phyloP scores from a whole-genome alignment of 441 rosid species.

The Corymbia calophylla region DNA sequence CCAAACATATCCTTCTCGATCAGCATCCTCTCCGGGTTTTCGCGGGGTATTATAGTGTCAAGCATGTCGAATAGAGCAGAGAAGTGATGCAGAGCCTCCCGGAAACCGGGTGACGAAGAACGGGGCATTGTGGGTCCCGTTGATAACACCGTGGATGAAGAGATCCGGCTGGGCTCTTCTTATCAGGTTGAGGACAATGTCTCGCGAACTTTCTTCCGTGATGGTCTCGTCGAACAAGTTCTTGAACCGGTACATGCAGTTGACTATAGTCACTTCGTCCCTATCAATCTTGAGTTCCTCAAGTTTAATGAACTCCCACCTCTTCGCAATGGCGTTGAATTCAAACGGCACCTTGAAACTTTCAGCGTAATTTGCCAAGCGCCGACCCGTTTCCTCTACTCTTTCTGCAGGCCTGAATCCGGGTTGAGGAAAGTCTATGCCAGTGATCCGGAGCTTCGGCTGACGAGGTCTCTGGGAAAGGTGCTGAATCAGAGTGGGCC shows the following conservation, averaged over 20 bases:
- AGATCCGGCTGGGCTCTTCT: slow-evolving; percentile 59
- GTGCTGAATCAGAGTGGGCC: slow-evolving; percentile 57
- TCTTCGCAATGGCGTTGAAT: slow-evolving; percentile 61
- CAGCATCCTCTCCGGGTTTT: slow-evolving; percentile 61
- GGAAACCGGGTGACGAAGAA: slow-evolving; percentile 83
- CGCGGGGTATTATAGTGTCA: slow-evolving; percentile 67
- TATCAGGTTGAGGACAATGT: slow-evolving; percentile 49
- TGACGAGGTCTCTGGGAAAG: slow-evolving; percentile 24
- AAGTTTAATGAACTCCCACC: slow-evolving; percentile 46
- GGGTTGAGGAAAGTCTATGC: slow-evolving; percentile 66
- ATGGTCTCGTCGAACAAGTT: slow-evolving; percentile 79
- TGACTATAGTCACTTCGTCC: slow-evolving; percentile 54
- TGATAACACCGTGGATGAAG: slow-evolving; percentile 65
- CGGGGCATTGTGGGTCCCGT: slow-evolving; percentile 77
- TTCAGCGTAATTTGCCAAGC: slow-evolving; percentile 54
- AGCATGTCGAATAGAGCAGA: slow-evolving; percentile 91
- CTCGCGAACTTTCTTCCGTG: slow-evolving; percentile 48
- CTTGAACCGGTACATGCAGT: slow-evolving; percentile 62
- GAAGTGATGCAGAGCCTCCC: slow-evolving; percentile 83
- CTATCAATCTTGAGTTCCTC: slow-evolving; percentile 52
- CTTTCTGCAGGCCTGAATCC: slow-evolving; percentile 64
- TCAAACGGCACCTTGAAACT: slow-evolving; percentile 50
- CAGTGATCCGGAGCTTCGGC: slow-evolving; percentile 52
- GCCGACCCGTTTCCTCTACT: slow-evolving; percentile 62
- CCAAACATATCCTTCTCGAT: slow-evolving; percentile 62